Conservation (phyloP, 768 basidiomycete genomes). For the Boletellus emodensis region DNA sequence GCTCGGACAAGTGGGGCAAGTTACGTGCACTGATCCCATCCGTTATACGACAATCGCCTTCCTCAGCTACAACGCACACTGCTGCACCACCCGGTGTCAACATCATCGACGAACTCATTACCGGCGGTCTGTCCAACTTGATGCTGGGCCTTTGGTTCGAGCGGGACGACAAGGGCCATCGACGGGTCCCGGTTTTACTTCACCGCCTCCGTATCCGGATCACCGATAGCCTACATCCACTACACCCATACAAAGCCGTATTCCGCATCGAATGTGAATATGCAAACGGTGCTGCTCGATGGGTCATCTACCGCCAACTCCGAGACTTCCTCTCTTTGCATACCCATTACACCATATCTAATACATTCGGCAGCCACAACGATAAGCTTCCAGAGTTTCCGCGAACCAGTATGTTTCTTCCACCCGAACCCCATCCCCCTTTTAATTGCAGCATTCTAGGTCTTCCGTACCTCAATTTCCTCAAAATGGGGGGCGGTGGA, state of each 20-base stretch:
- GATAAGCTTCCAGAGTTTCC: slow-evolving; percentile 91
- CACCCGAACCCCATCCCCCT: neutral
- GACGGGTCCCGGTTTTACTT: slow-evolving; percentile 75
- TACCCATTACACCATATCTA: slow-evolving; percentile 83
- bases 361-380: slow-evolving; percentile 68
- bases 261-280: slow-evolving; percentile 96
- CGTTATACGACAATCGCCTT: slow-evolving; percentile 38
- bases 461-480: slow-evolving; percentile 87
- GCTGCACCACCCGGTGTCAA: slow-evolving; percentile 55
- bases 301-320: slow-evolving; percentile 94
- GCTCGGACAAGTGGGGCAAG: slow-evolving; percentile 53
- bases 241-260: slow-evolving; percentile 70
- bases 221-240: slow-evolving; percentile 80
- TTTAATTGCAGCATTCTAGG: slow-evolving; percentile 30
- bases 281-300: slow-evolving; percentile 85
- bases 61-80: slow-evolving; percentile 39
- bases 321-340: slow-evolving; percentile 90
- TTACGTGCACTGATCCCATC: slow-evolving; percentile 64
- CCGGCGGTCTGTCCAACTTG: slow-evolving; percentile 72
- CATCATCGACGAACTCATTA: slow-evolving; percentile 78
- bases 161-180: slow-evolving; percentile 76
- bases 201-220: slow-evolving; percentile 81
- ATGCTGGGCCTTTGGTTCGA: slow-evolving; percentile 84
- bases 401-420: slow-evolving; percentile 52
- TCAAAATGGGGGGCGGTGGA: slow-evolving; percentile 57